These are phyloP conservation scores for Panus rudis DNA, from an alignment of 768 basidiomycete genomes.

Conservation along the genomic window DNA sequence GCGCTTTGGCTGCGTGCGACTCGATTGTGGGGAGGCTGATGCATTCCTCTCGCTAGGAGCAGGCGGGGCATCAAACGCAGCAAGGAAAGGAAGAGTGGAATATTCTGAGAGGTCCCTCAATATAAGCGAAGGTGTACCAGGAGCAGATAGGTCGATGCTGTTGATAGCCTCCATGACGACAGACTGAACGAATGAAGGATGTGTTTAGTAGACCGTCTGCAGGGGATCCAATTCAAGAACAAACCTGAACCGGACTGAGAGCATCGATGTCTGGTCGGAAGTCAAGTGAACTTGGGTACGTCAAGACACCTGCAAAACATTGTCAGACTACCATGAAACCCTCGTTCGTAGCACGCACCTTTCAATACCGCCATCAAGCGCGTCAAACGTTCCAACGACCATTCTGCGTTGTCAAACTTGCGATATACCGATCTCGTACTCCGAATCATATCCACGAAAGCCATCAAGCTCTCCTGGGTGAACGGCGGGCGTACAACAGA, in stretches of 20 bases:
- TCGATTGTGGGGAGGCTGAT: constrained; percentile 15
- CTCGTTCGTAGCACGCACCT: constrained; percentile 36
- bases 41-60: constrained; percentile 1
- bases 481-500: no score
- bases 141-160: constrained; percentile 54
- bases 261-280: constrained; percentile 84
- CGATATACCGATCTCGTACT: constrained; percentile 48
- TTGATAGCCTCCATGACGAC: constrained; percentile 67
- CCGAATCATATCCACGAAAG: constrained; percentile 67
- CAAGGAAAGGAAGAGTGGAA: constrained; percentile 79
- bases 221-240: constrained; percentile 7
- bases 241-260: constrained; percentile 74
- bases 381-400: constrained; percentile 56
- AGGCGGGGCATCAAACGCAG: constrained; percentile 55
- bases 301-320: constrained; percentile 50
- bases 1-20: constrained; percentile 45
- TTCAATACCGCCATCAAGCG: constrained; percentile 76
- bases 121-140: constrained; percentile 63
- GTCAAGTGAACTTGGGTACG: constrained; percentile 77
- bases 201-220: constrained; percentile 3
- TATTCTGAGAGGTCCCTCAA: constrained; percentile 84
- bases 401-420: constrained; percentile 46
- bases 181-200: constrained; percentile 35
- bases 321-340: not conserved
- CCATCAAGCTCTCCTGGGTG: constrained; percentile 83